phyloP scores from a whole-genome alignment of 345 rosid species.

The Pseudoturritis turrita region DNA sequence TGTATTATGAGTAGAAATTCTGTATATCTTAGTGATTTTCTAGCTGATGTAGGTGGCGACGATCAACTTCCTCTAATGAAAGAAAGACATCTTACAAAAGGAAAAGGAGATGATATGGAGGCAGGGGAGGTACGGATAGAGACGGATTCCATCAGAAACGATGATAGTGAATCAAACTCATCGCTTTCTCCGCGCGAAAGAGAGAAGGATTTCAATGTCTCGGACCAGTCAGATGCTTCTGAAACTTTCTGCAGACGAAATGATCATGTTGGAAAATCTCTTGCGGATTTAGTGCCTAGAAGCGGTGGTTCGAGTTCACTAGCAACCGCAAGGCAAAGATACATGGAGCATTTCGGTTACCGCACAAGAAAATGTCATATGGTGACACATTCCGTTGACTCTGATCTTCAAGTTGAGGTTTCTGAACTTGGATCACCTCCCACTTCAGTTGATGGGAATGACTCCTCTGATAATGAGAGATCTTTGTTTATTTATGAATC shows the following conservation, averaged over 20 bases:
- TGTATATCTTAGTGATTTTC: constrained; percentile 2
- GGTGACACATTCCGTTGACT: constrained; percentile 63
- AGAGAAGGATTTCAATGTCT: constrained; percentile 13
- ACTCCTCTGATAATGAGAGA: constrained; percentile 53
- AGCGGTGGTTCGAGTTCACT: constrained; percentile 38
- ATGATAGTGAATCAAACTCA: constrained; percentile 27
- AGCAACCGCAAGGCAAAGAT: constrained; percentile 34
- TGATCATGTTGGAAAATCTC: constrained; percentile 24
- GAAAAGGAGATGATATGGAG: constrained; percentile 18
- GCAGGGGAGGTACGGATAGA: constrained; percentile 35
- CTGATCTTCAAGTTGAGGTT: constrained; percentile 93
- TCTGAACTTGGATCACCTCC: constrained; percentile 83
- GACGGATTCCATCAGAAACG: constrained; percentile 34
- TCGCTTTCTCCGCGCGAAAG: constrained; percentile 36
- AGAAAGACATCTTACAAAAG: constrained; percentile 11
- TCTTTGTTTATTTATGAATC: constrained; percentile 47
- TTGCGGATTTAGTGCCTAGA: constrained; percentile 39
- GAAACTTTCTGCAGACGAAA: constrained; percentile 24
- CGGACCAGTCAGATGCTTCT: constrained; percentile 13
- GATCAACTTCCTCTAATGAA: constrained; percentile 22
- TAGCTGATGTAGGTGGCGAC: constrained; percentile 39
- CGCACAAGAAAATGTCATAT: constrained; percentile 40
- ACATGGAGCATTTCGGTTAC: constrained; percentile 42
- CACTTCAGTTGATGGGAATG: constrained; percentile 46
- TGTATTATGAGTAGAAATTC: neutral